Evolutionary conservation across 192 early-diverging fungal species (phyloP).

Genomic region (Coemansia guatemalensis): DNA sequence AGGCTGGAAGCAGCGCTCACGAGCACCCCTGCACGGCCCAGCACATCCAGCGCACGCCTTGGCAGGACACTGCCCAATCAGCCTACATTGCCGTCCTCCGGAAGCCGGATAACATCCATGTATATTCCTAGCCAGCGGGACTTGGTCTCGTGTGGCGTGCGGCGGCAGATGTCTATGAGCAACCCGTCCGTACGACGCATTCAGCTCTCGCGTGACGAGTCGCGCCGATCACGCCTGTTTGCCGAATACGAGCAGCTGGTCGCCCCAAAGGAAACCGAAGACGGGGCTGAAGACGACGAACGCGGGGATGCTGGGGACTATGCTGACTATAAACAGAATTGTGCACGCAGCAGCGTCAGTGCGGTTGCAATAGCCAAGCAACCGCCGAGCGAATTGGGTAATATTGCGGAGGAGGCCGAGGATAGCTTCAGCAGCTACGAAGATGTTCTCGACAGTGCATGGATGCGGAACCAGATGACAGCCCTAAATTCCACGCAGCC

Average conservation of each 20-base stretch:
- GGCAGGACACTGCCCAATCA: background rate
- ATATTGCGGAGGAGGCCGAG: conserved; percentile 31
- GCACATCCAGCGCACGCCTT: conserved; percentile 30
- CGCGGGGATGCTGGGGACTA: conserved; percentile 8
- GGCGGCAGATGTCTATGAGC: conserved; percentile 42
- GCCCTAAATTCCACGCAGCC: no score
- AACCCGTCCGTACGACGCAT: conserved; percentile 20
- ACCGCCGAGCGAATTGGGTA: conserved; percentile 8
- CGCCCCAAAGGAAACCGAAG: conserved; percentile 24
- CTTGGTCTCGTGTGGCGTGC: conserved; percentile 4
- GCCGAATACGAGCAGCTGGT: conserved; percentile 51
- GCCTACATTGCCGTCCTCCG: background rate
- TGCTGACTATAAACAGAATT: background rate
- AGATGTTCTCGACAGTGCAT: conserved; percentile 7
- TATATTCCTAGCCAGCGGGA: conserved; percentile 19
- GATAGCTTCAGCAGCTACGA: conserved; percentile 18
- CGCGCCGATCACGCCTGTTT: conserved; percentile 43
- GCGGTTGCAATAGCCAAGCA: no score
- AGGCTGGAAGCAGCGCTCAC: background rate
- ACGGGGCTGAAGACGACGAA: conserved; percentile 30
- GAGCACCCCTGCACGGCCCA: conserved; percentile 15
- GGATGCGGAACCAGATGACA: background rate
- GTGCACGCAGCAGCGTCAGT: background rate
- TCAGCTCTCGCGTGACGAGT: conserved; percentile 48
- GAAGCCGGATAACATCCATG: conserved; percentile 22